phyloP scores from a whole-genome alignment of 2,329 filamentous ascomycete genomes.

The Paecilomyces dactylethromorphus region DNA sequence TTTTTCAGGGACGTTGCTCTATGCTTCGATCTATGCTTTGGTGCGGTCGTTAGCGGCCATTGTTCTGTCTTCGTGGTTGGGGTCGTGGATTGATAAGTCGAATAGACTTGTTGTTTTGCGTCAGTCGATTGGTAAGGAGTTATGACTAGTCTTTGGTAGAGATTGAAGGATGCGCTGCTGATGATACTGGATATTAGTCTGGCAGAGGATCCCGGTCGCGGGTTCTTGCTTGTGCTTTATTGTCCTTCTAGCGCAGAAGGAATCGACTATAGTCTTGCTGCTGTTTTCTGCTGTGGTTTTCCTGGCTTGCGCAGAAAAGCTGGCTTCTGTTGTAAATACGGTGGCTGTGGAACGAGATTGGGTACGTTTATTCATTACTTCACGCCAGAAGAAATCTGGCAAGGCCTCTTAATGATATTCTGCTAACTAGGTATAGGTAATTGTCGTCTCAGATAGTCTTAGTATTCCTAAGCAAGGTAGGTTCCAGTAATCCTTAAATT shows the following conservation, averaged over 20 bases:
- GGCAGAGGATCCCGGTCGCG: constrained; percentile 37
- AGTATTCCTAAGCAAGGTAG: constrained; percentile 37
- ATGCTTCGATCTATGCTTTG: constrained; percentile 63
- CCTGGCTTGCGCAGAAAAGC: constrained; percentile 63
- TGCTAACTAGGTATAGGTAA: constrained; percentile 13
- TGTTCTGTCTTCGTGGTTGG: constrained; percentile 53
- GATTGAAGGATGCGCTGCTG: neutral
- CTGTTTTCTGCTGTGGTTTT: constrained; percentile 36
- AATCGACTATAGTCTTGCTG: constrained; percentile 4
- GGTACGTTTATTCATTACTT: constrained; percentile 29
- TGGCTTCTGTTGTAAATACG: constrained; percentile 57
- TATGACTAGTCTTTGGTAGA: neutral
- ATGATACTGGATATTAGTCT: constrained; percentile 15
- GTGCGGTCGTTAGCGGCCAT: constrained; percentile 53
- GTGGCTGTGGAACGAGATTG: constrained; percentile 68
- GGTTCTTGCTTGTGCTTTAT: constrained; percentile 44
- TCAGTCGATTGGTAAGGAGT: constrained; percentile 37
- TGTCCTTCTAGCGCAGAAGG: constrained; percentile 15
- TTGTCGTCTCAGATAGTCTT: constrained; percentile 24
- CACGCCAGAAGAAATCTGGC: neutral
- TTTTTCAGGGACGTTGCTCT: constrained; percentile 55
- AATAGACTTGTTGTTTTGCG: constrained; percentile 47
- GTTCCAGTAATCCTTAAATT: constrained; percentile 19
- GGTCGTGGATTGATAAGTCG: constrained; percentile 51
- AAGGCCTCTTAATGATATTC: neutral